Conservation (phyloP, 768 basidiomycete species). For the Leccinum imitatum region DNA sequence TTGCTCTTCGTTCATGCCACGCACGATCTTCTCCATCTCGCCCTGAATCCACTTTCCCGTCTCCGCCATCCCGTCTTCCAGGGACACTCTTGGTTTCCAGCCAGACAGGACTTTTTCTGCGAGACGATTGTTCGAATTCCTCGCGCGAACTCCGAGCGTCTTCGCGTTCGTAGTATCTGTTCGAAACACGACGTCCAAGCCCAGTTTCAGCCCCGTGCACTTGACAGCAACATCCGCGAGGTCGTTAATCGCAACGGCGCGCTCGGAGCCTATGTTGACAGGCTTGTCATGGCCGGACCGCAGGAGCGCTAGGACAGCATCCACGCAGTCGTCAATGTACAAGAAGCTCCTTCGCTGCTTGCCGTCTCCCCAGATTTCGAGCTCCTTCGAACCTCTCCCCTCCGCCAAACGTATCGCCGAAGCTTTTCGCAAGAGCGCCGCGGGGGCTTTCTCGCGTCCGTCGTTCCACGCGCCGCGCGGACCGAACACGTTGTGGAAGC, state of each 20-base stretch:
- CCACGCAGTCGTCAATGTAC: conserved; percentile 54
- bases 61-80: conserved; percentile 47
- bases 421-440: conserved; percentile 56
- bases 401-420: conserved; percentile 28
- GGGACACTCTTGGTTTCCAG: conserved; percentile 43
- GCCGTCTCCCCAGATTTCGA: conserved; percentile 63
- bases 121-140: conserved; percentile 51
- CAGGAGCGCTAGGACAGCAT: conserved; percentile 47
- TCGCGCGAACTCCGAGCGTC: conserved; percentile 47
- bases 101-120: conserved; percentile 28
- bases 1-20: conserved; percentile 4
- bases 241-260: conserved; percentile 39
- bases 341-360: conserved; percentile 54
- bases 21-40: conserved; percentile 33
- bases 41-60: conserved; percentile 50
- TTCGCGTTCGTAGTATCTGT: conserved; percentile 24
- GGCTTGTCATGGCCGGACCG: conserved; percentile 35
- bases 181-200: conserved; percentile 27
- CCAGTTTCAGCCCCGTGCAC: conserved; percentile 30
- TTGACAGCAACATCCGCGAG: conserved; percentile 43
- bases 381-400: conserved; percentile 8
- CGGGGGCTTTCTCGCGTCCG: conserved; percentile 59
- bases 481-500: conserved; percentile 62
- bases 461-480: conserved; percentile 52
- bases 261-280: conserved; percentile 54